Conservation (phyloP, 768 basidiomycete species). For the Udeniomyces megalosporus region DNA sequence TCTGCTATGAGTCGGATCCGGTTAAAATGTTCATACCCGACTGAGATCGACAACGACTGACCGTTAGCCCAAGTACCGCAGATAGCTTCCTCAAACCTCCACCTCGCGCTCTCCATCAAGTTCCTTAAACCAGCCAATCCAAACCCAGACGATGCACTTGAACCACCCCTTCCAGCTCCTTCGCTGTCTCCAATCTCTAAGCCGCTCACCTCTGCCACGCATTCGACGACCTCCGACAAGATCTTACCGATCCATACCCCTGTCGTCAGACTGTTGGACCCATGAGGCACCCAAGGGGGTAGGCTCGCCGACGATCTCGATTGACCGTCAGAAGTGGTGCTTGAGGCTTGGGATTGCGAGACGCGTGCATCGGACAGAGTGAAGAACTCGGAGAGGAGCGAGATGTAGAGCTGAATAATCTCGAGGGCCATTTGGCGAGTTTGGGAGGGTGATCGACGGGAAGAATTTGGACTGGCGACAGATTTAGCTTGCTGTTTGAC, state of each 20-base stretch:
- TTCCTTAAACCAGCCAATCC: conserved; percentile 41
- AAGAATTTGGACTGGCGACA: conserved; percentile 18
- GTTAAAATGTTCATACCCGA: no score
- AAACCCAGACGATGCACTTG: conserved; percentile 24
- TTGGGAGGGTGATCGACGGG: conserved; percentile 64
- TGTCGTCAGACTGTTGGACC: conserved; percentile 68
- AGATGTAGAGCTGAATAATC: conserved; percentile 68
- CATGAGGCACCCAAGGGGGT: conserved; percentile 40
- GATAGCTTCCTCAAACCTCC: conserved; percentile 75
- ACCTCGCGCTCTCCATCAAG: conserved; percentile 63
- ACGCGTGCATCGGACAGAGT: conserved; percentile 55
- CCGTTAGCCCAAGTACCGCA: conserved; percentile 68
- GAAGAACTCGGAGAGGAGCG: conserved; percentile 73
- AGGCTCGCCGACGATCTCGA: conserved; percentile 27
- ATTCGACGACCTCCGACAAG: conserved; percentile 70
- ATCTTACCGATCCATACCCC: conserved; percentile 64
- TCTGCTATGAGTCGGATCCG: no score
- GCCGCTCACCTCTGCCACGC: conserved; percentile 56
- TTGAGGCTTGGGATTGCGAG: conserved; percentile 26
- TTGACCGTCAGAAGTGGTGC: conserved; percentile 28
- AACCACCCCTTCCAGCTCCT: no score
- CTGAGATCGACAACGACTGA: conserved; percentile 30
- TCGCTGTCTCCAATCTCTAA: conserved; percentile 43
- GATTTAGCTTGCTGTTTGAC: background rate
- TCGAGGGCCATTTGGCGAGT: conserved; percentile 76